Percentiles rank a stretch among this genome's conserved stretches.
Conservation (phyloP, 768 basidiomycete species). For the Lactifluus echinatus region DNA sequence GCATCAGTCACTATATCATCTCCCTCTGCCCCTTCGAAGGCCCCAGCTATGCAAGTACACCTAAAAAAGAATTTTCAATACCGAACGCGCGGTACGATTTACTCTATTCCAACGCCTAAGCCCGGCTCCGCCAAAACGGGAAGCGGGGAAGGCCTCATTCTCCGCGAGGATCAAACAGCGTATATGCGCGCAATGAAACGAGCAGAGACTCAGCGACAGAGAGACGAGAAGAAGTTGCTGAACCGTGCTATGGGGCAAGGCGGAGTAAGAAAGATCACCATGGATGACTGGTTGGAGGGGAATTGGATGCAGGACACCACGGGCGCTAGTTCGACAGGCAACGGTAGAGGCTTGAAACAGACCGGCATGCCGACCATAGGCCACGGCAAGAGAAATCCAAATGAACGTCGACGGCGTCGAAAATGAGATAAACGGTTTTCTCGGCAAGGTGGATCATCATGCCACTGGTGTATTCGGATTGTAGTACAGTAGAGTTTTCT, state of each 20-base stretch:
- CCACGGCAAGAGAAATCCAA: constrained; percentile 83
- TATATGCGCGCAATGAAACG: constrained; percentile 77
- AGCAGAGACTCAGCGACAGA: constrained; percentile 60
- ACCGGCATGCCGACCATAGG: constrained; percentile 79
- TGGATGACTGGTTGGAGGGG: constrained; percentile 89
- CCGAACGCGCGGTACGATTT: constrained; percentile 82
- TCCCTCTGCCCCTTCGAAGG: constrained; percentile 48
- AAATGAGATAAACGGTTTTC: constrained; percentile 27
- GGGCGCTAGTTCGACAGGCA: constrained; percentile 55
- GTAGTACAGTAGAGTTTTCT: constrained; percentile 18
- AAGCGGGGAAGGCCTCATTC: constrained; percentile 70
- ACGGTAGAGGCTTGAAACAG: constrained; percentile 48
- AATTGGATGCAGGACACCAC: constrained; percentile 88
- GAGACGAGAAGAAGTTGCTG: constrained; percentile 71
- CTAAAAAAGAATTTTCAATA: constrained; percentile 96
- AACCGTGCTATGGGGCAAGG: constrained; percentile 46
- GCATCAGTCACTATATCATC: constrained; percentile 82
- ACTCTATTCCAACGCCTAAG: constrained; percentile 86
- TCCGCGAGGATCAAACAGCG: constrained; percentile 88
- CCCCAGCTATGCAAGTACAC: constrained; percentile 76
- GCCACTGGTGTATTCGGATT: constrained; percentile 19
- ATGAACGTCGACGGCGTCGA: constrained; percentile 62
- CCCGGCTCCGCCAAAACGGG: constrained; percentile 81
- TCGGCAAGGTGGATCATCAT: not conserved
- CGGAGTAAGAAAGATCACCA: constrained; percentile 40